phyloP scores from a whole-genome alignment of 2,329 filamentous ascomycete species.

The Trichoderma koningiopsis region DNA sequence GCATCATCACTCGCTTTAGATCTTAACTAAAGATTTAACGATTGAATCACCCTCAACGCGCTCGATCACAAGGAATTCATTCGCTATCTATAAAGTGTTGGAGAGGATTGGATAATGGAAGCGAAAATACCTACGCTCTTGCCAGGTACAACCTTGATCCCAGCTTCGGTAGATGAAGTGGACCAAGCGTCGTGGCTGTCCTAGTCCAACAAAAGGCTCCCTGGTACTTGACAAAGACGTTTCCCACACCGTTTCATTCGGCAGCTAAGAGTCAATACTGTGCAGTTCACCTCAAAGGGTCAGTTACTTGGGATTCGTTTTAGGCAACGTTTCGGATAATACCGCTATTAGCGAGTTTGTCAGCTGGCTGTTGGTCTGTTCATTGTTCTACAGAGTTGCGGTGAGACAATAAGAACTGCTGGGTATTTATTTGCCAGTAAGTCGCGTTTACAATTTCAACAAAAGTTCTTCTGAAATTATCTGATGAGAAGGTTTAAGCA shows the following conservation, averaged over 20 bases:
- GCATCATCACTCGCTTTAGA: background rate
- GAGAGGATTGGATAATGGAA: background rate
- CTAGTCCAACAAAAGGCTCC: background rate
- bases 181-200: background rate
- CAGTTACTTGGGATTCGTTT: background rate
- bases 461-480: background rate
- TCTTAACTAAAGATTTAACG: background rate
- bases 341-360: background rate
- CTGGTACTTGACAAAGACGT: background rate
- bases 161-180: constrained; percentile 9
- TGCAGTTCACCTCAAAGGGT: background rate
- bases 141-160: constrained; percentile 10
- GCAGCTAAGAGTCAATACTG: background rate
- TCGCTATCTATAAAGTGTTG: constrained; percentile 11
- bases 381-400: background rate
- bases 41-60: background rate
- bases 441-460: background rate
- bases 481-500: background rate
- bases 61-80: background rate
- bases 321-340: background rate
- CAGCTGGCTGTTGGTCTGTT: background rate
- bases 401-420: background rate
- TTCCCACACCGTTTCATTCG: background rate
- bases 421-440: background rate
- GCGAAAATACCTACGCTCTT: background rate